Evolutionary conservation across 768 basidiomycete species (phyloP).

Genomic region (Mycena polygramma): DNA sequence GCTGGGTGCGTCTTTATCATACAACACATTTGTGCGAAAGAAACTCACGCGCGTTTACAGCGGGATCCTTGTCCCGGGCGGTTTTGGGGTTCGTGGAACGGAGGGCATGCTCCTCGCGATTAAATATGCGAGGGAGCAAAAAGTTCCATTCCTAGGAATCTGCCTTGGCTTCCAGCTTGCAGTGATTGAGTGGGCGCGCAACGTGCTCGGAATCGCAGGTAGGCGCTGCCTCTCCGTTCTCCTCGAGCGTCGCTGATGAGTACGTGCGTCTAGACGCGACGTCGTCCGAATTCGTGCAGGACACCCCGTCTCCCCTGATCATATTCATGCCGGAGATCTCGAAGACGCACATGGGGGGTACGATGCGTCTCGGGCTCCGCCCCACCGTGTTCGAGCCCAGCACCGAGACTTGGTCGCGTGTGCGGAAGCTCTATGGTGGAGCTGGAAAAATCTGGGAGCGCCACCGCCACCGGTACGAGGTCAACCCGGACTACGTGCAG

Average conservation of each 20-base stretch:
- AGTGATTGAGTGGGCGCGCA: conserved; percentile 94
- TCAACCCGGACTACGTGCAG: conserved; percentile 90
- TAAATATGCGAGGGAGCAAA: conserved; percentile 96
- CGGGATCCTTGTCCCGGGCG: conserved; percentile 97
- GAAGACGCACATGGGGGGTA: conserved; percentile 97
- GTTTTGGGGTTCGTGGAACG: conserved; percentile 93
- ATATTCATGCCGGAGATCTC: conserved; percentile 99
- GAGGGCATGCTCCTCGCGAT: conserved; percentile 99
- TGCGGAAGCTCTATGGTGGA: conserved; percentile 87
- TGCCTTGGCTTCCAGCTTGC: conserved; percentile 98
- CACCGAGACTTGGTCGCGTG: conserved; percentile 78
- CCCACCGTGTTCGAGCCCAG: conserved; percentile 89
- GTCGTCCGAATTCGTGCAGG: conserved; percentile 83
- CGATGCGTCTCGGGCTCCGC: conserved; percentile 99
- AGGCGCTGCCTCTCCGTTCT: conserved; percentile 36
- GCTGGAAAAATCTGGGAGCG: conserved; percentile 92
- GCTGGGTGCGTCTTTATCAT: conserved; percentile 71
- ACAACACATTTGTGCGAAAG: conserved; percentile 5
- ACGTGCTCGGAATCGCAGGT: conserved; percentile 82
- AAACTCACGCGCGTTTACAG: conserved; percentile 53
- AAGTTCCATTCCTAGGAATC: conserved; percentile 95
- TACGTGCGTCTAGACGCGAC: conserved; percentile 72
- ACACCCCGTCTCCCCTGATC: conserved; percentile 78
- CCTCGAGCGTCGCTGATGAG: conserved; percentile 22
- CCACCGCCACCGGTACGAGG: conserved; percentile 95